A percentile compares a stretch with the other conserved stretches of the same genome.
These are phyloP conservation scores for Kluyveromyces marxianus DNA, from an alignment of 1,139 yeast genomes.

Conservation along the genomic window DNA sequence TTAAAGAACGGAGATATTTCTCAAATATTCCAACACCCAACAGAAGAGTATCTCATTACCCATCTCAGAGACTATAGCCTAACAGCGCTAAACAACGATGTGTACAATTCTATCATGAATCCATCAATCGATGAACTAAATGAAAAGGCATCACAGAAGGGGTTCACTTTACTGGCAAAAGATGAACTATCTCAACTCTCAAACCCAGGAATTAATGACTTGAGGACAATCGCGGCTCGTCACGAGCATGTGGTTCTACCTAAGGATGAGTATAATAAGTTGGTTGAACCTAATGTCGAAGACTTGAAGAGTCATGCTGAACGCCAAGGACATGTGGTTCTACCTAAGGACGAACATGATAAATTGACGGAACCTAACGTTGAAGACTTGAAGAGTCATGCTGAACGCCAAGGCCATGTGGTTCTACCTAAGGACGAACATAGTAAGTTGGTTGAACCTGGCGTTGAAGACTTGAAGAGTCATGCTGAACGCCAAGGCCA, in stretches of 20 bases:
- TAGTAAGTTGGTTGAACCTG: slow-evolving; percentile 7
- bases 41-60: slow-evolving; percentile 8
- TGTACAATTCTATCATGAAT: slow-evolving; percentile 4
- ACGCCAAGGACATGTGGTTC: slow-evolving; percentile 17
- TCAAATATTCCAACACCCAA: slow-evolving; percentile 6
- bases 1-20: neutral
- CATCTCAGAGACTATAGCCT: slow-evolving; percentile 12
- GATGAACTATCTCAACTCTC: too few relatives aligned
- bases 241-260: too few relatives aligned
- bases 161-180: neutral
- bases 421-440: slow-evolving; percentile 3
- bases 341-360: slow-evolving; percentile 10
- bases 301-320: slow-evolving; percentile 9
- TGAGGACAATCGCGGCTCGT: too few relatives aligned
- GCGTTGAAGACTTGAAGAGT: slow-evolving; percentile 11
- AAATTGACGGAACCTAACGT: slow-evolving; percentile 1
- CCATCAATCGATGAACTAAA: neutral
- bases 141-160: neutral
- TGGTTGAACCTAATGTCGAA: too few relatives aligned
- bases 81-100: slow-evolving; percentile 15
- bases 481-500: slow-evolving; percentile 5
- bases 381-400: slow-evolving; percentile 5
- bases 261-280: too few relatives aligned
- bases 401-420: slow-evolving; percentile 4
- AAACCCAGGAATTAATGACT: too few relatives aligned